Base-by-base conservation (phyloP, 805 yeast species). In the Monosporozyma unispora region DNA sequence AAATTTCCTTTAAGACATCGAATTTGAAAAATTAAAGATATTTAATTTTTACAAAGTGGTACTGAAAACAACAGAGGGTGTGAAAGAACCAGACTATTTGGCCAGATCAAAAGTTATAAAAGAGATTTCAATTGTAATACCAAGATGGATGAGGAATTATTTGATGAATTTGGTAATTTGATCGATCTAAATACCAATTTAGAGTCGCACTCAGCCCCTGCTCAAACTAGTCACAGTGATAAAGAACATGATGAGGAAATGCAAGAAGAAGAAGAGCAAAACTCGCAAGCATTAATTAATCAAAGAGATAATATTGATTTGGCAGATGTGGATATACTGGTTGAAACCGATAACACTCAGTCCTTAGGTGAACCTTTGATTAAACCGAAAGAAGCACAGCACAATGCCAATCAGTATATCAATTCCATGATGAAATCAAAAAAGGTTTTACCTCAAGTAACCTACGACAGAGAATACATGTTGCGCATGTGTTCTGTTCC, bases 71-170 rank as follows among this genome's bases (percentile, higher is more conserved):
- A 31, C 16, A 4, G 16, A 14, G 5, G 14, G 35, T n/a, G 35
- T 31, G 35, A 31, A 31, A 31, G n/a, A 31, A 31, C 16, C 16
- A 31, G 7, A 12, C 18, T 16, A 31, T n/a, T 31, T 31, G 16
- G 14, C 3, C 6, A 11, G 16, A 12, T 14, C 12, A 31, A 16
- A 12, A n/a, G 16, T 14, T 31, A 7, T 12, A 31, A 31, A 31
- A 16, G 4, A 31, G 35, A 12, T 14, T 14, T 14, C 16, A 6
- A 7, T 11, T 40, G 18, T n/a, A 40, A 12, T 10, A 6, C 5
- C 6, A 79, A 77, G 80, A 85, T 79, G 57, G 84, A 80, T 19
- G 84, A 81, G 21, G 85, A 80, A 52, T 61, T 80, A 25, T 87
- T 83, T 66, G 96, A 88, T 66, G 96, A 88, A 75, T 75, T 63